A percentile compares a stretch with the other conserved stretches of the same genome.
These are phyloP conservation scores for Starmerella apis DNA, from an alignment of 805 yeast genomes.

Conservation along the genomic window DNA sequence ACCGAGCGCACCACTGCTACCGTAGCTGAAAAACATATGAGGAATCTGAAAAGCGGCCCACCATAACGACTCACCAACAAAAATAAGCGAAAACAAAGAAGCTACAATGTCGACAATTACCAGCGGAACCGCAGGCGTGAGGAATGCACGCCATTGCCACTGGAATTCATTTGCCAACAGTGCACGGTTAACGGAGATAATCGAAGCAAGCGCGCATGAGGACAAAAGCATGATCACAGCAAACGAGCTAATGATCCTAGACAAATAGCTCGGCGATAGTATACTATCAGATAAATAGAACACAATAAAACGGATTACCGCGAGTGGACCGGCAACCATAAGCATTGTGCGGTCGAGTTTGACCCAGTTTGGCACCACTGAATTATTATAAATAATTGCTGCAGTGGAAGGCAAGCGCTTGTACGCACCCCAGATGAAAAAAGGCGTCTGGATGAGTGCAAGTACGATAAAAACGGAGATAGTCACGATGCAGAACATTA, in stretches of 20 bases:
- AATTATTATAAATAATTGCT: slow-evolving; percentile 25
- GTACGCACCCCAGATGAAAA: slow-evolving; percentile 23
- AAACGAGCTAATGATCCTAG: slow-evolving; percentile 19
- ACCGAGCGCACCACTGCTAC: slow-evolving; percentile 26
- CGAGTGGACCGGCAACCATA: slow-evolving; percentile 24
- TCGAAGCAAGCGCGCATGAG: slow-evolving; percentile 23
- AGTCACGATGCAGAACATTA: slow-evolving; percentile 5
- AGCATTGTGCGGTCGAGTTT: slow-evolving; percentile 25
- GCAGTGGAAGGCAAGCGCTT: slow-evolving; percentile 24
- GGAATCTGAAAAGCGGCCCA: slow-evolving; percentile 13
- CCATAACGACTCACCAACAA: slow-evolving; percentile 9
- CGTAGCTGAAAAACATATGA: slow-evolving; percentile 22
- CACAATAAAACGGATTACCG: slow-evolving; percentile 15
- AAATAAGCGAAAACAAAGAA: neutral
- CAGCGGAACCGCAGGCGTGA: slow-evolving; percentile 27
- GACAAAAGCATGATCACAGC: slow-evolving; percentile 21
- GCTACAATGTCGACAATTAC: slow-evolving; percentile 14
- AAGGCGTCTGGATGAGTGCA: slow-evolving; percentile 22
- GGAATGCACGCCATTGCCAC: slow-evolving; percentile 30
- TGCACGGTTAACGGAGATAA: slow-evolving; percentile 28
- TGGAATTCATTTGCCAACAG: slow-evolving; percentile 27
- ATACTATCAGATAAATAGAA: slow-evolving; percentile 12
- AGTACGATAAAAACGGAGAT: slow-evolving; percentile 10
- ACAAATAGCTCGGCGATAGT: slow-evolving; percentile 12
- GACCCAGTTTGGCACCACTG: slow-evolving; percentile 27